These are phyloP conservation scores for Lactarius evosmus DNA, from an alignment of 768 basidiomycete species.

Conservation along the genomic window DNA sequence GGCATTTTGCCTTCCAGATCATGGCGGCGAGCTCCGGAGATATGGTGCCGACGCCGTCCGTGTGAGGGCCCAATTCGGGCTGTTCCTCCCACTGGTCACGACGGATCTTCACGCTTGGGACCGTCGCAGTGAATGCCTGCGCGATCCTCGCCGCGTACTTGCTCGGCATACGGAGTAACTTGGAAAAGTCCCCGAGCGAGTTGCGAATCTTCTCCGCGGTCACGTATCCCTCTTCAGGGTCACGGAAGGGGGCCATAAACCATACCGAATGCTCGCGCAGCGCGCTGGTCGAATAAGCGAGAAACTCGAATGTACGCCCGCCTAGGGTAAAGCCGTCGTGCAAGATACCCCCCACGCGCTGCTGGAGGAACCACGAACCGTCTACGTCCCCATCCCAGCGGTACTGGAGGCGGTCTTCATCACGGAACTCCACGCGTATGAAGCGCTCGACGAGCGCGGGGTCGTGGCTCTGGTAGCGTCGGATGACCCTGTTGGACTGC, in stretches of 20 bases:
- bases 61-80: constrained; percentile 53
- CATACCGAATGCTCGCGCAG: constrained; percentile 78
- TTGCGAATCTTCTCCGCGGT: constrained; percentile 57
- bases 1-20: constrained; percentile 58
- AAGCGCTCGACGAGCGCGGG: constrained; percentile 60
- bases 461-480: constrained; percentile 43
- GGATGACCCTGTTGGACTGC: constrained; percentile 78
- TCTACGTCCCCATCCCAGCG: constrained; percentile 68
- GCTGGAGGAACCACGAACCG: constrained; percentile 47
- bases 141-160: constrained; percentile 82
- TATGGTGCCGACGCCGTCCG: too few relatives aligned
- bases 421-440: constrained; percentile 77
- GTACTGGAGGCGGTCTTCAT: constrained; percentile 74
- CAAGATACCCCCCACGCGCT: constrained; percentile 36
- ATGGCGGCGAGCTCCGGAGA: constrained; percentile 52
- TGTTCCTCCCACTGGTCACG: constrained; percentile 61
- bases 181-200: constrained; percentile 64
- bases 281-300: too few relatives aligned
- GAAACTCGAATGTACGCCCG: constrained; percentile 69
- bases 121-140: too few relatives aligned
- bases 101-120: constrained; percentile 59
- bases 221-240: constrained; percentile 43
- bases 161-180: constrained; percentile 49
- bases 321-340: constrained; percentile 66
- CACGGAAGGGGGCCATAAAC: constrained; percentile 66